Evolutionary conservation across 2,329 filamentous ascomycete genomes (phyloP), one percentile per base, ranked within the genome.

Genomic region (Colletotrichum orchidophilum): DNA sequence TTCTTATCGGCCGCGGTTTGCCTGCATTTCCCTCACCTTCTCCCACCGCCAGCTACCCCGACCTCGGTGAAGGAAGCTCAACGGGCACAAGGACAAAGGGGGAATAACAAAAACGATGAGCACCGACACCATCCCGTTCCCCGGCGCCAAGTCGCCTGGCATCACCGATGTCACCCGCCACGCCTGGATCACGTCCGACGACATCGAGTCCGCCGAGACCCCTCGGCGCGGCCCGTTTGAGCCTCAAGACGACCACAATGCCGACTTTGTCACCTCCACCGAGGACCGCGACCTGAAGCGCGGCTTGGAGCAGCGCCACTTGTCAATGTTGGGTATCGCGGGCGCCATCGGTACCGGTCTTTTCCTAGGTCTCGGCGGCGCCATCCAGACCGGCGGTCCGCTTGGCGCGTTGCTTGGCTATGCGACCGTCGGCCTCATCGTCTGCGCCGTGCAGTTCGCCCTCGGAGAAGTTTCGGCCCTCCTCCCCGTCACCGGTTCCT

Each of bases 241-340:
- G 64, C 68, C 58, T 13, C 68, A 60, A 42, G 68, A 69, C 33
- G 72, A 73, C 27, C 75, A 80, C 71, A 79, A 82, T 54, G 82
- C 82, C 71, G 84, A 87, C 72, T 79, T 88, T 59, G 81, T 86
- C 64, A 85, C 85, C 0, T 77, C 79, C 50, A 78, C 81, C 75
- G 89, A 91, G 77, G 81, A 84, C 64, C 83, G 83, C 66, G 81
- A 83, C 72, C 82, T 88, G 64, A 82, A 81, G 75, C 84, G 85
- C 70, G 83, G 83, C 24, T 83, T 90, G 65, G 83, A 84, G 75
- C 85, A 87, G 74, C 85, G 87, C 63, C 88, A 90, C 78, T 81
- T 91, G 72, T 87, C 88, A 74, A 90, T 90, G 87, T 84, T 90
- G 72, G 88, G 87, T 75, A 89, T 91, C 66, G 88, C 88, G 62